Percentiles rank a stretch among this genome's conserved stretches.
Conservation (phyloP, 2,329 filamentous ascomycete species). For the Fusarium sulawesiense region DNA sequence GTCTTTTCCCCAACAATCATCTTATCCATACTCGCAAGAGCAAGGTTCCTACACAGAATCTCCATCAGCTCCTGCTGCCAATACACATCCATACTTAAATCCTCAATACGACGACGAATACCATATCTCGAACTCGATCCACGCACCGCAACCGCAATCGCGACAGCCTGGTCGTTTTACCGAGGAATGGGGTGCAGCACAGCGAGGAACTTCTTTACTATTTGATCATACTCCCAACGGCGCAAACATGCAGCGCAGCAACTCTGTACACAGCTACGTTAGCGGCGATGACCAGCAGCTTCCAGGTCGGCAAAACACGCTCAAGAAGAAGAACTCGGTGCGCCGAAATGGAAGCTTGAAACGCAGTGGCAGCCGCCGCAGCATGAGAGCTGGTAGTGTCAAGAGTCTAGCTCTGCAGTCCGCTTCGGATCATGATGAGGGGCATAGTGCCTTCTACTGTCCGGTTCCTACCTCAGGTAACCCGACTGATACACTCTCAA, state of each 20-base stretch:
- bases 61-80: constrained; percentile 35
- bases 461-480: constrained; percentile 89
- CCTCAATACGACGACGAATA: constrained; percentile 39
- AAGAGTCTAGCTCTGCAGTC: constrained; percentile 81
- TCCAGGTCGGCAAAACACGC: constrained; percentile 71
- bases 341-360: constrained; percentile 79
- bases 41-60: constrained; percentile 39
- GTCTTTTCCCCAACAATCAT: constrained; percentile 36
- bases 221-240: constrained; percentile 59
- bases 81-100: constrained; percentile 22
- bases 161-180: constrained; percentile 65
- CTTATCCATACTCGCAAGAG: constrained; percentile 38
- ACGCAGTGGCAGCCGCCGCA: constrained; percentile 82
- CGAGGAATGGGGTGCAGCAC: constrained; percentile 78
- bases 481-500: constrained; percentile 88
- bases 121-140: constrained; percentile 28
- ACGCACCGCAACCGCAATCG: constrained; percentile 38
- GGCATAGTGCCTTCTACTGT: constrained; percentile 87
- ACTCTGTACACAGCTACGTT: constrained; percentile 67
- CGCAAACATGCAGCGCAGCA: constrained; percentile 67
- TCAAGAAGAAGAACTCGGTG: constrained; percentile 89
- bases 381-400: constrained; percentile 87
- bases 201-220: constrained; percentile 71
- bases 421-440: constrained; percentile 73
- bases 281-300: constrained; percentile 58